Conservation (phyloP, 768 basidiomycete genomes). For the Cyclocybe cylindracea region DNA sequence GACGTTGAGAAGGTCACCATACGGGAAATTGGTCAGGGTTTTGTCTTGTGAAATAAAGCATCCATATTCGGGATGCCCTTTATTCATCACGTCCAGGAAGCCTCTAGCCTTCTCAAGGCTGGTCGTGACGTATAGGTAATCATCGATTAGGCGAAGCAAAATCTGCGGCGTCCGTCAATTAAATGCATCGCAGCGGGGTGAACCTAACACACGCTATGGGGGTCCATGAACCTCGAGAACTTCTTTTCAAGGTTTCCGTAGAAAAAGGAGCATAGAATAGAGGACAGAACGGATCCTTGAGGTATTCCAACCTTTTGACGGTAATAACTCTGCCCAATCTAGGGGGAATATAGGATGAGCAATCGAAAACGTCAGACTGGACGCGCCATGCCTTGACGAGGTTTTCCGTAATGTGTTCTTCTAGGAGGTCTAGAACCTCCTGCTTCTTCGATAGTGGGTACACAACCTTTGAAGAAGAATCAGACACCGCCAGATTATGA, state of each 20-base stretch:
- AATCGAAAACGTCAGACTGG: not conserved
- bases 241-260: constrained; percentile 87
- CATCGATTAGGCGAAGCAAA: constrained; percentile 87
- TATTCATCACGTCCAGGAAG: constrained; percentile 78
- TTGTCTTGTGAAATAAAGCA: constrained; percentile 90
- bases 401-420: constrained; percentile 90
- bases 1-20: constrained; percentile 54
- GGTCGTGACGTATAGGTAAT: constrained; percentile 89
- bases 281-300: constrained; percentile 95
- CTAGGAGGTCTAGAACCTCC: constrained; percentile 71
- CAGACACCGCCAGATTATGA: not conserved
- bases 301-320: constrained; percentile 94
- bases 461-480: constrained; percentile 30
- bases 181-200: not conserved
- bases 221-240: constrained; percentile 51
- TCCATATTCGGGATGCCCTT: constrained; percentile 92
- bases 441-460: constrained; percentile 55
- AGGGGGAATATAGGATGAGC: constrained; percentile 3
- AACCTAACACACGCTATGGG: constrained; percentile 55
- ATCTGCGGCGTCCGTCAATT: constrained; percentile 42
- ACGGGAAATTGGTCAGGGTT: constrained; percentile 85
- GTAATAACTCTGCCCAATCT: constrained; percentile 85
- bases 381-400: constrained; percentile 73
- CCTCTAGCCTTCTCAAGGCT: constrained; percentile 53
- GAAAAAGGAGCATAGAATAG: constrained; percentile 91